Conservation (phyloP, 345 rosid genomes). For the Lepidium sativum region DNA sequence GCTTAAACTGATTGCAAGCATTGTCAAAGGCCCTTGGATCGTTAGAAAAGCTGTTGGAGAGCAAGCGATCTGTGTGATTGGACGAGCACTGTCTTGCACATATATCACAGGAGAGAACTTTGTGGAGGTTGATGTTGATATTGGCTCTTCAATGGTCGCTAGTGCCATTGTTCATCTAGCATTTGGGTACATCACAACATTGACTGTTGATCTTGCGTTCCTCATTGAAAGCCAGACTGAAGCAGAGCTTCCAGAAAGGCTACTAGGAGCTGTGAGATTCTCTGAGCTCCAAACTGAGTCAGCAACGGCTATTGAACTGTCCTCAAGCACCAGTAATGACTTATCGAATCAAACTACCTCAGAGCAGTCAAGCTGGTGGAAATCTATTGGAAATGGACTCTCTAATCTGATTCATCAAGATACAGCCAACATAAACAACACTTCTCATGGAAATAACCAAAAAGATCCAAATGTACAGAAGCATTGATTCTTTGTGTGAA, state of each 20-base stretch:
- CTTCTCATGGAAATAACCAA: slow-evolving; percentile 21
- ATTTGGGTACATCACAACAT: slow-evolving; percentile 71
- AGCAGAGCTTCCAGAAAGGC: slow-evolving; percentile 79
- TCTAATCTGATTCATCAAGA: slow-evolving; percentile 54
- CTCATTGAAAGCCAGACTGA: slow-evolving; percentile 72
- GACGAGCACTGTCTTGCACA: slow-evolving; percentile 74
- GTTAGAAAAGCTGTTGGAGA: slow-evolving; percentile 96
- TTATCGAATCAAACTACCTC: slow-evolving; percentile 30
- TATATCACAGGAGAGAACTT: slow-evolving; percentile 42
- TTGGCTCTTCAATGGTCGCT: slow-evolving; percentile 95
- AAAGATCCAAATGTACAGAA: slow-evolving; percentile 28
- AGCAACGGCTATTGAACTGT: slow-evolving; percentile 36
- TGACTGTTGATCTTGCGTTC: slow-evolving; percentile 91
- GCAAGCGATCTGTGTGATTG: slow-evolving; percentile 90
- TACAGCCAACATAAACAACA: slow-evolving; percentile 39
- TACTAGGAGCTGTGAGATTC: slow-evolving; percentile 77
- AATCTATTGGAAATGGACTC: slow-evolving; percentile 74
- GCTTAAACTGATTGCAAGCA: slow-evolving; percentile 90
- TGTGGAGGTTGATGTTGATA: slow-evolving; percentile 82
- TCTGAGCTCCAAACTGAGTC: slow-evolving; percentile 66
- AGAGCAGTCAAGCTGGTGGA: slow-evolving; percentile 64
- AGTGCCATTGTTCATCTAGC: slow-evolving; percentile 91
- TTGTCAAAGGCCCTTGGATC: slow-evolving; percentile 94
- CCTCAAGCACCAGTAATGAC: slow-evolving; percentile 12
- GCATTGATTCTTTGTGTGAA: slow-evolving; percentile 31